Evolutionary conservation across 257 asterid genomes (phyloP), one percentile per base, ranked within the genome.

Genomic region (Solanum phureja): DNA sequence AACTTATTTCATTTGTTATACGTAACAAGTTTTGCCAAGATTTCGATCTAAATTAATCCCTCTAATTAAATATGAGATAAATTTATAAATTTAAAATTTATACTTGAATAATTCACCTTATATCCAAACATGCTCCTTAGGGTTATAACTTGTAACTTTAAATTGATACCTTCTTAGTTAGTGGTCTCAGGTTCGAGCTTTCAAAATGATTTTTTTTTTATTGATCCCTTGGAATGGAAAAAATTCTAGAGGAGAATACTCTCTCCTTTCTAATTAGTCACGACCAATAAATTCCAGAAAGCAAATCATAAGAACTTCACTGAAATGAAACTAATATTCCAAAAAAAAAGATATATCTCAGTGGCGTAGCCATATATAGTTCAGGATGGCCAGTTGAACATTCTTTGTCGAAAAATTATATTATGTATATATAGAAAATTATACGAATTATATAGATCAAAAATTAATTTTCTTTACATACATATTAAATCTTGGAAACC

Each of bases 181-280:
- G 42, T 16, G 7, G 1, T 3, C 0, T 69, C n/a, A 14, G 1
- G 0, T 31, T 71, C n/a, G 3, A 58, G 0, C 5, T 8, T 29
- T 68, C 35, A 3, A 12, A 68, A 27, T 27, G 19, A 6, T 0
- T 46, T 46, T 13, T 68, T 69, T 29, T 7, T 69, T 4, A 1
- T 29, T 49, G 60, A 49, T 4, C 8, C 21, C 60, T 14, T 5
- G 60, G 0, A 49, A 49, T 49, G 21, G 21, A 46, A 46, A 46
- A 46, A 46, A 46, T 46, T 46, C 58, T 4, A 46, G 58, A 29
- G 35, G 38, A 12, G 58, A 68, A 33, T 3, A 7, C 10, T 68
- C 31, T 13, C 2, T 14, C 10, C 23, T 68, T 27, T 12, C 4
- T 68, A 3, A 29, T 69, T 69, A 69, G 23, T 29, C 23, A 1